Percentiles rank a stretch among this genome's conserved stretches.
These are phyloP conservation scores for Fusarium dimerum DNA, from an alignment of 2,329 filamentous ascomycete genomes.

Conservation along the genomic window DNA sequence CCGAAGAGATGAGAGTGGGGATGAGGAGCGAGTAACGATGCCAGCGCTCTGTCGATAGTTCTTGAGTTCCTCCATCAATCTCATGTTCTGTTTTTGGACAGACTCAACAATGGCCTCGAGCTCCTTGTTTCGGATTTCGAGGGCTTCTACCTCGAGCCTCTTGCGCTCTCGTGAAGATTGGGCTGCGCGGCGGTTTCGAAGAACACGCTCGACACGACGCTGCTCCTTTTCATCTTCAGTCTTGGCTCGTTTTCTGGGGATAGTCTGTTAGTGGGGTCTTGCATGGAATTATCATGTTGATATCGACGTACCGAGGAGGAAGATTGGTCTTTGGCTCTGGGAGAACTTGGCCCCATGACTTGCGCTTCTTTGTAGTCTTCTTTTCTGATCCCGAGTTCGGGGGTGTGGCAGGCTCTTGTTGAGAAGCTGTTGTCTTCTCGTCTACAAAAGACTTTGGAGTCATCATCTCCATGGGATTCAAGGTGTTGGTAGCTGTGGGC, in stretches of 20 bases:
- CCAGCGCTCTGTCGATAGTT: slow-evolving; percentile 48
- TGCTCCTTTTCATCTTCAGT: slow-evolving; percentile 99
- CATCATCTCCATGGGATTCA: slow-evolving; percentile 52
- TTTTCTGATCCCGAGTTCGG: slow-evolving; percentile 46
- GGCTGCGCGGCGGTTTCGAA: slow-evolving; percentile 91
- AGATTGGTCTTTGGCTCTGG: slow-evolving; percentile 96
- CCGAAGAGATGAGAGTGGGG: slow-evolving; percentile 44
- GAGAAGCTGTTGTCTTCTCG: slow-evolving; percentile 22
- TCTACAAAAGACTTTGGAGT: slow-evolving; percentile 45
- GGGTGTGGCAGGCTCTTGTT: slow-evolving; percentile 27
- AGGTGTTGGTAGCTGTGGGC: slow-evolving; percentile 33
- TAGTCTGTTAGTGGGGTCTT: slow-evolving; percentile 27
- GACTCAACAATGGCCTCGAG: slow-evolving; percentile 66
- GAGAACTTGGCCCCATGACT: slow-evolving; percentile 97
- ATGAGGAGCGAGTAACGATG: slow-evolving; percentile 42
- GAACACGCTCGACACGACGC: slow-evolving; percentile 92
- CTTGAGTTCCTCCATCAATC: slow-evolving; percentile 52
- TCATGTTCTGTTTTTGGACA: slow-evolving; percentile 50
- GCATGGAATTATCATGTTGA: background rate
- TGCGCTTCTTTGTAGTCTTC: slow-evolving; percentile 87
- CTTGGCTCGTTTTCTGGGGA: slow-evolving; percentile 85
- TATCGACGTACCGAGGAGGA: slow-evolving; percentile 70
- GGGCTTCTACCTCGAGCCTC: slow-evolving; percentile 80
- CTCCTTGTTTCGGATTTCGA: slow-evolving; percentile 74
- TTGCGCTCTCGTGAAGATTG: slow-evolving; percentile 97